Evolutionary conservation across 2,329 filamentous ascomycete genomes (phyloP).

Genomic region (Aspergillus sp.): DNA sequence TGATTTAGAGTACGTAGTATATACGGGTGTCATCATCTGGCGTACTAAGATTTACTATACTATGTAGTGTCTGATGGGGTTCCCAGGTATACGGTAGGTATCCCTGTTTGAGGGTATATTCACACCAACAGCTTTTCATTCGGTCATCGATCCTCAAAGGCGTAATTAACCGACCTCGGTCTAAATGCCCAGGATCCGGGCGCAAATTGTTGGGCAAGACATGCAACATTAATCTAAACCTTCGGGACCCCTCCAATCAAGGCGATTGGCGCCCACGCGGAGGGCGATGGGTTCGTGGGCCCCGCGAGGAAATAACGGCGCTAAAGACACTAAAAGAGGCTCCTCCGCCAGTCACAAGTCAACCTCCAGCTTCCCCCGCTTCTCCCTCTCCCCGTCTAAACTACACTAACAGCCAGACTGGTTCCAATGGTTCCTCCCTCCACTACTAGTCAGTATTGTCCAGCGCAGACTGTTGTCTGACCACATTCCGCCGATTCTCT

Average conservation of each 20-base stretch:
- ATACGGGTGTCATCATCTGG: too few species aligned
- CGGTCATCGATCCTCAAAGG: not conserved
- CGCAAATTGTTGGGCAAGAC: not conserved
- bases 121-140: not conserved
- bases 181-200: not conserved
- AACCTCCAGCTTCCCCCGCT: not conserved
- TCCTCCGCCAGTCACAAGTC: not conserved
- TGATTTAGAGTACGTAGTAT: too few species aligned
- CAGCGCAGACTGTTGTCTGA: not conserved
- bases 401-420: not conserved
- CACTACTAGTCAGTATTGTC: not conserved
- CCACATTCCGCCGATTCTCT: not conserved
- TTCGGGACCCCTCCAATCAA: slow-evolving; percentile 1
- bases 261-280: not conserved
- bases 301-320: not conserved
- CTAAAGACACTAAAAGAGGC: not conserved
- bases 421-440: not conserved
- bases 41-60: too few species aligned
- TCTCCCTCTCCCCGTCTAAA: not conserved
- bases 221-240: slow-evolving; percentile 2
- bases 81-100: too few species aligned
- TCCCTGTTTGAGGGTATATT: not conserved
- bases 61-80: too few species aligned
- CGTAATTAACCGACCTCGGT: not conserved
- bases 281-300: not conserved